These are phyloP conservation scores for Capsicum chinense DNA, from an alignment of 257 asterid species.

Conservation along the genomic window DNA sequence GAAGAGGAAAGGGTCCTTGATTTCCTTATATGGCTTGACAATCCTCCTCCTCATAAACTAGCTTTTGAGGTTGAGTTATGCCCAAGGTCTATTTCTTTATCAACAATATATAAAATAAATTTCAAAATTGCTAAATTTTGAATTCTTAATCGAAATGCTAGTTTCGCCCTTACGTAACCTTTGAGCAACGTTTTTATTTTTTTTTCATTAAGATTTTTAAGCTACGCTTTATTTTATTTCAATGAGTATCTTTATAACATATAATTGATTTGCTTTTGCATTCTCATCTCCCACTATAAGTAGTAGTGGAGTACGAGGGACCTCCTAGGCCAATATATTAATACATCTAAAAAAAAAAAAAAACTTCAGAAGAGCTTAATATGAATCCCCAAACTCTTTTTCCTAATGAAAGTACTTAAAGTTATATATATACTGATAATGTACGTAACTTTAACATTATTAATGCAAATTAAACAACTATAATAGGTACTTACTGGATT, in stretches of 20 bases:
- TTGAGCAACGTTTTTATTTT: background rate
- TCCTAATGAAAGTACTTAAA: background rate
- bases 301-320: conserved; percentile 15
- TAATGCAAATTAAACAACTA: background rate
- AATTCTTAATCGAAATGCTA: background rate
- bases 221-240: conserved; percentile 4
- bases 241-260: conserved; percentile 29
- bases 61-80: too few relatives aligned
- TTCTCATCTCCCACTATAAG: conserved; percentile 49
- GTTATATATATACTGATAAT: background rate
- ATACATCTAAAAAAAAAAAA: background rate
- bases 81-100: too few relatives aligned
- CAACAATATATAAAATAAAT: background rate
- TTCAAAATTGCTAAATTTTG: background rate
- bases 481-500: background rate
- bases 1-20: too few relatives aligned
- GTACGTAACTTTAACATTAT: background rate
- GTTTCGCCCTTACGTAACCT: background rate
- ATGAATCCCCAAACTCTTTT: background rate
- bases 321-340: background rate
- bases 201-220: background rate
- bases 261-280: conserved; percentile 29
- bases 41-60: too few relatives aligned
- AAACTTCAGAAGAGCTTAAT: background rate
- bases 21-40: too few relatives aligned